phyloP scores from a whole-genome alignment of 2,329 filamentous ascomycete species.

The Phyllosticta citriasiana region DNA sequence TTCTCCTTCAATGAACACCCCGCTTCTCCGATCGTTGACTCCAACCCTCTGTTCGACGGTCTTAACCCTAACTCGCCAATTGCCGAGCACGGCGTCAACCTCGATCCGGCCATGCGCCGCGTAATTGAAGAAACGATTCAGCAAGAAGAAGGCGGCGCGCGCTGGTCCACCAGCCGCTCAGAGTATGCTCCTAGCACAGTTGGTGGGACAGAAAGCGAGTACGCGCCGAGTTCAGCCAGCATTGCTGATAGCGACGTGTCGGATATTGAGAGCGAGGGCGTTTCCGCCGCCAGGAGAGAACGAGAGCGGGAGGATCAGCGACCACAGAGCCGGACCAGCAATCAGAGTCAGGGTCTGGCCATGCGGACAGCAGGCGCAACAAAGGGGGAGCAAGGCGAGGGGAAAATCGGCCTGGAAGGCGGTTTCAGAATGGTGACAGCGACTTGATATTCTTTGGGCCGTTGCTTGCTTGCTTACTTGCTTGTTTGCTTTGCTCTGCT shows the following conservation, averaged over 20 bases:
- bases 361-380: constrained; percentile 6
- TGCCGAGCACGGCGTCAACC: background rate
- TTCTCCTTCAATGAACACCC: background rate
- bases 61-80: constrained; percentile 1
- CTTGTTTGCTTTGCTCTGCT: background rate
- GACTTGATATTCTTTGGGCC: background rate
- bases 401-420: background rate
- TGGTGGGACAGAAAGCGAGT: constrained; percentile 7
- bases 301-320: background rate
- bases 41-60: background rate
- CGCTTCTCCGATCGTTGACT: background rate
- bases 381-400: background rate
- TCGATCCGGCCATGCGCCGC: constrained; percentile 4
- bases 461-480: background rate
- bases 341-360: constrained; percentile 1
- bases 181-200: constrained; percentile 9
- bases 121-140: constrained; percentile 3
- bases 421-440: constrained; percentile 6
- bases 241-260: constrained; percentile 4
- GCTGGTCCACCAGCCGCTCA: constrained; percentile 7
- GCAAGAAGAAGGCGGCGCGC: constrained; percentile 6
- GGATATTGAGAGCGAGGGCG: background rate
- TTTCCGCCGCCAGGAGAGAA: background rate
- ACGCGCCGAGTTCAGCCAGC: constrained; percentile 3
- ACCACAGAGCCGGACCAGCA: background rate